phyloP scores from a whole-genome alignment of 306 rosid species.

The Pueraria montana region DNA sequence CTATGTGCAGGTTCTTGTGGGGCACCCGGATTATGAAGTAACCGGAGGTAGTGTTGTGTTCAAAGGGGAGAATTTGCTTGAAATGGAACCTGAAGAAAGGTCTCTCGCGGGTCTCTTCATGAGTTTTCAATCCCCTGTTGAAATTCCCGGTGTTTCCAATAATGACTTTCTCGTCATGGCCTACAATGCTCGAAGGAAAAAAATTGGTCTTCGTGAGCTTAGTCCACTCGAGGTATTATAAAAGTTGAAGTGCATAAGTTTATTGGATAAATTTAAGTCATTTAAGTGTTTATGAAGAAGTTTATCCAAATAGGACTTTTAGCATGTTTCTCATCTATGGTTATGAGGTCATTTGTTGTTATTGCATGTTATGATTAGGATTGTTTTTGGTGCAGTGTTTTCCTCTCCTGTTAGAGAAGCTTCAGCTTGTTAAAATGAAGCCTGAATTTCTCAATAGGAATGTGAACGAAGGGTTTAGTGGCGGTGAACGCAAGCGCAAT shows the following conservation, averaged over 20 bases:
- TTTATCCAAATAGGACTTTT: not conserved
- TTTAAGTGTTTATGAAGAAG: not conserved
- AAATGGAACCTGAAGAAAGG: conserved; percentile 89
- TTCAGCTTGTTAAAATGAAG: conserved; percentile 91
- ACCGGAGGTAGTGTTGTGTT: conserved; percentile 83
- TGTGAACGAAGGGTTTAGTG: conserved; percentile 98
- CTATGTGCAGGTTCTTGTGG: conserved; percentile 73
- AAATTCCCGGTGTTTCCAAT: conserved; percentile 92
- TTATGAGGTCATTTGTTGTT: not conserved
- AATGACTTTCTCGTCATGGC: conserved; percentile 91
- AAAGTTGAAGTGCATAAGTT: not conserved
- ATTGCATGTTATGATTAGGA: not conserved
- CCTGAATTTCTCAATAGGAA: conserved; percentile 89
- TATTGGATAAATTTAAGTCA: not conserved
- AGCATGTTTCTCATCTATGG: not conserved
- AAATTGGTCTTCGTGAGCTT: conserved; percentile 83
- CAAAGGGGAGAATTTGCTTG: conserved; percentile 84
- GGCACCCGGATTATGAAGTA: conserved; percentile 94
- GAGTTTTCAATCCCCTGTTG: conserved; percentile 96
- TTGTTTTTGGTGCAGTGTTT: conserved; percentile 75
- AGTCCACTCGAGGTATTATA: conserved; percentile 82
- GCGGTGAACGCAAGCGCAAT: conserved; percentile 95
- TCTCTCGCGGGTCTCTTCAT: conserved; percentile 89
- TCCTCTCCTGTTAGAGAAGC: conserved; percentile 79
- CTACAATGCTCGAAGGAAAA: conserved; percentile 83